Percentiles rank a stretch among this genome's conserved stretches.
These are phyloP conservation scores for Russula compacta DNA, from an alignment of 768 basidiomycete genomes.

Conservation along the genomic window DNA sequence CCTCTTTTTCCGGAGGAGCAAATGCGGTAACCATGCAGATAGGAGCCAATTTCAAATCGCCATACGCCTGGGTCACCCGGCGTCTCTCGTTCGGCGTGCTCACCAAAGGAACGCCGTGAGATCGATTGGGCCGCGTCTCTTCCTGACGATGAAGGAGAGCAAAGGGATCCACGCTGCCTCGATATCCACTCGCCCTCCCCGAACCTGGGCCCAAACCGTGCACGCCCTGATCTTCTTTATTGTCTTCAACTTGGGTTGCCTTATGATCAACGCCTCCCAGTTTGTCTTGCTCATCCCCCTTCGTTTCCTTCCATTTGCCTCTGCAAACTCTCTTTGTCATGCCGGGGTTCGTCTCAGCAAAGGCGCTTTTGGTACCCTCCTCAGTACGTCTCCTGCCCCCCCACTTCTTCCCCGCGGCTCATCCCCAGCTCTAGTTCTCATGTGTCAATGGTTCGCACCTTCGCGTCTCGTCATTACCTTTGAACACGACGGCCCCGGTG, in stretches of 20 bases:
- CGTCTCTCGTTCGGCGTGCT: too few species aligned
- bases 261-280: slow-evolving; percentile 67
- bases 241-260: slow-evolving; percentile 52
- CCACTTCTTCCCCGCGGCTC: neutral
- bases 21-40: neutral
- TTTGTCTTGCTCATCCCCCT: slow-evolving; percentile 63
- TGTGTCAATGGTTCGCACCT: slow-evolving; percentile 78
- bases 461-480: slow-evolving; percentile 65
- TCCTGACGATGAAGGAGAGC: neutral
- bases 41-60: neutral
- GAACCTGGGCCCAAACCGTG: slow-evolving; percentile 44
- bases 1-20: too few species aligned
- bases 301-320: slow-evolving; percentile 50
- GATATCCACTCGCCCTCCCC: slow-evolving; percentile 43
- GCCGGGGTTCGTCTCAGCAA: slow-evolving; percentile 73
- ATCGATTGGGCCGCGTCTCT: too few species aligned
- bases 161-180: slow-evolving; percentile 33
- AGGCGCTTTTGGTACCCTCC: slow-evolving; percentile 66
- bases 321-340: slow-evolving; percentile 49
- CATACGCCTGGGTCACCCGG: neutral
- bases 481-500: slow-evolving; percentile 58
- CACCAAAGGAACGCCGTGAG: too few species aligned
- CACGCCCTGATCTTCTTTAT: slow-evolving; percentile 44
- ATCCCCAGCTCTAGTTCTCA: slow-evolving; percentile 43
- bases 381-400: slow-evolving; percentile 40